phyloP scores from a whole-genome alignment of 2,329 filamentous ascomycete genomes.

The Arthrobotrys conoides region DNA sequence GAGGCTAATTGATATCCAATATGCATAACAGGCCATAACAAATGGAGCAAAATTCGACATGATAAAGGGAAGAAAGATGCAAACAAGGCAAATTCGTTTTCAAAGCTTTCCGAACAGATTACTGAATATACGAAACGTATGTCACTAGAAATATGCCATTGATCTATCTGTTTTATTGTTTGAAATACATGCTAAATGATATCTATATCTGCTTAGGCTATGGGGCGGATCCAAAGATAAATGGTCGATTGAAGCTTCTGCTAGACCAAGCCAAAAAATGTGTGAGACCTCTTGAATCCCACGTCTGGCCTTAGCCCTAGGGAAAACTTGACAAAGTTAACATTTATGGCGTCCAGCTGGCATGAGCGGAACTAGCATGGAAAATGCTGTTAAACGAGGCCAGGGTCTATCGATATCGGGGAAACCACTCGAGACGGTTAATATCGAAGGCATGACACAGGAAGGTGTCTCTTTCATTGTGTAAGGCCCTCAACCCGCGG shows the following conservation, averaged over 20 bases:
- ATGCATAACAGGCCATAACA: constrained; percentile 78
- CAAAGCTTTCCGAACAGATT: constrained; percentile 79
- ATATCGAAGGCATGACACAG: constrained; percentile 84
- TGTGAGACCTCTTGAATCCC: constrained; percentile 41
- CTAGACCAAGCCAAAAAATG: constrained; percentile 51
- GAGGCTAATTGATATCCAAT: constrained; percentile 68
- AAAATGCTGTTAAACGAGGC: constrained; percentile 86
- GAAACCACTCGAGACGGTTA: constrained; percentile 80
- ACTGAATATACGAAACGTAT: constrained; percentile 66
- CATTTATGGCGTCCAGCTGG: constrained; percentile 70
- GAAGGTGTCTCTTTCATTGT: constrained; percentile 81
- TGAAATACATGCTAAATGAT: constrained; percentile 72
- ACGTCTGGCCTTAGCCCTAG: background rate
- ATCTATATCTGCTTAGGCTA: constrained; percentile 31
- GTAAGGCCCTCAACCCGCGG: constrained; percentile 49
- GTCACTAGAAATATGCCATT: background rate
- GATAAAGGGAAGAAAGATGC: constrained; percentile 90
- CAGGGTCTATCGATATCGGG: constrained; percentile 85
- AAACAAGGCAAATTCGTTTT: constrained; percentile 81
- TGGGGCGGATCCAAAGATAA: constrained; percentile 56
- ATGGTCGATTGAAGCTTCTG: constrained; percentile 37
- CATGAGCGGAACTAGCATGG: constrained; percentile 86
- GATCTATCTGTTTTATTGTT: constrained; percentile 38
- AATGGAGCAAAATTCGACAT: constrained; percentile 97
- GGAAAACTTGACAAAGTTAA: background rate